phyloP scores from a whole-genome alignment of 2,329 filamentous ascomycete species.

The Chaetoscypha palmicola region DNA sequence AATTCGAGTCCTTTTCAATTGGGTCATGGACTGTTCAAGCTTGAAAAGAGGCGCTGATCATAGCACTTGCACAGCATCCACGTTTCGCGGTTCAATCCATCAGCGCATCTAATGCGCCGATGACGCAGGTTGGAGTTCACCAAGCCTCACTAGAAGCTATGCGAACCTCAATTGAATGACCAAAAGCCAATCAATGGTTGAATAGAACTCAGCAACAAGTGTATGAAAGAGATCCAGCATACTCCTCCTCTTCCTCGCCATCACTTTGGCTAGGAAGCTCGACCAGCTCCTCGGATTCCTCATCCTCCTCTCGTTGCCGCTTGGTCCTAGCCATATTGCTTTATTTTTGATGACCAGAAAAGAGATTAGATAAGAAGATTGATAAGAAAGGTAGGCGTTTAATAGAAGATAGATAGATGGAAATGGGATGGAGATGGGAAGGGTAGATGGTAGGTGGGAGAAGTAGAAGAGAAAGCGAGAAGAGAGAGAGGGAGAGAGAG shows the following conservation, averaged over 20 bases:
- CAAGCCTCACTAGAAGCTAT: background rate
- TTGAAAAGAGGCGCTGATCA: too few relatives aligned
- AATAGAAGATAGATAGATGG: background rate
- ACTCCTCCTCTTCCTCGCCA: conserved; percentile 29
- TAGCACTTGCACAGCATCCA: background rate
- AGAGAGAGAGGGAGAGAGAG: too few relatives aligned
- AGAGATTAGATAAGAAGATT: background rate
- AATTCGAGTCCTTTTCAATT: too few relatives aligned
- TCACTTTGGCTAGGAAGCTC: conserved; percentile 27
- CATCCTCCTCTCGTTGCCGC: conserved; percentile 27
- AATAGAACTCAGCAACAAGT: background rate
- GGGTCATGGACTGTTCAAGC: too few relatives aligned
- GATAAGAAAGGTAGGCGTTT: background rate
- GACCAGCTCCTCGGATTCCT: conserved; percentile 30
- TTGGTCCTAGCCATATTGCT: conserved; percentile 19
- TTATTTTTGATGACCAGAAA: background rate
- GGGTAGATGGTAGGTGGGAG: conserved; percentile 1
- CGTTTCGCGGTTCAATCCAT: too few relatives aligned
- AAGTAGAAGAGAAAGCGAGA: background rate
- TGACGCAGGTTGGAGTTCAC: background rate
- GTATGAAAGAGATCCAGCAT: conserved; percentile 8
- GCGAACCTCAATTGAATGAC: background rate
- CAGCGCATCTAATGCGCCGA: background rate
- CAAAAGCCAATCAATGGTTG: background rate
- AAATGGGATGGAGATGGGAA: background rate